These are phyloP conservation scores for Orbilia ellipsospora DNA, from an alignment of 2,329 filamentous ascomycete genomes.

Conservation along the genomic window DNA sequence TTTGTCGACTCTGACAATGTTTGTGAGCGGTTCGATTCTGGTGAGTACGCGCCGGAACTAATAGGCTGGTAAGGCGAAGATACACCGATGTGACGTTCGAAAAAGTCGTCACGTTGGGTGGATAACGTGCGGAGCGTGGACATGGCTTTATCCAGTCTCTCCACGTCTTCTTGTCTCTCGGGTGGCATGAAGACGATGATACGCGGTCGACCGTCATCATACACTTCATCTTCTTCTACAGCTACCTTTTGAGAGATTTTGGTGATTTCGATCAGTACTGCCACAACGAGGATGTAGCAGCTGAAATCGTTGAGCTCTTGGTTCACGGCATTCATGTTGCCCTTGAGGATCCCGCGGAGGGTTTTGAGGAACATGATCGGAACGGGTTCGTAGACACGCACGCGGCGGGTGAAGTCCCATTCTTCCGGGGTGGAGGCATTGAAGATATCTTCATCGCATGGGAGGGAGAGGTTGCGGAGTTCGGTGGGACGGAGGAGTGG, in stretches of 20 bases:
- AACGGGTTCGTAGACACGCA: constrained; percentile 56
- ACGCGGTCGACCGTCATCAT: constrained; percentile 52
- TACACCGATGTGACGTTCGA: constrained; percentile 54
- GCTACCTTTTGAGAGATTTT: constrained; percentile 58
- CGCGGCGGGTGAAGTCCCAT: constrained; percentile 56
- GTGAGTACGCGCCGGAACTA: constrained; percentile 38
- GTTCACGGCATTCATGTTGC: constrained; percentile 57
- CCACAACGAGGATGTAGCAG: constrained; percentile 58
- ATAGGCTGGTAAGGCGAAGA: constrained; percentile 45
- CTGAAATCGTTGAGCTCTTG: constrained; percentile 57
- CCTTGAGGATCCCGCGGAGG: constrained; percentile 57
- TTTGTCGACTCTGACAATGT: constrained; percentile 33
- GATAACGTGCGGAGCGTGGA: constrained; percentile 48
- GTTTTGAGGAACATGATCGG: constrained; percentile 57
- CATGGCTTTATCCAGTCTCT: constrained; percentile 54
- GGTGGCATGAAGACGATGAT: constrained; percentile 57
- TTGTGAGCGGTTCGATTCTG: constrained; percentile 49
- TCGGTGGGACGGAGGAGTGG: constrained; percentile 58
- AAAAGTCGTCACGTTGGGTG: constrained; percentile 50
- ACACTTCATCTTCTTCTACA: constrained; percentile 57
- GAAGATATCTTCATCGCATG: constrained; percentile 58
- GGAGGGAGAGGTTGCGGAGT: constrained; percentile 58
- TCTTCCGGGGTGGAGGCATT: constrained; percentile 57
- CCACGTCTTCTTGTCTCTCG: constrained; percentile 56
- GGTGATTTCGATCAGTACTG: constrained; percentile 59